Percentiles rank a stretch among this genome's conserved stretches.
These are phyloP conservation scores for Wallacemonas sp. DNA, from an alignment of 208 protist species.

Conservation along the genomic window DNA sequence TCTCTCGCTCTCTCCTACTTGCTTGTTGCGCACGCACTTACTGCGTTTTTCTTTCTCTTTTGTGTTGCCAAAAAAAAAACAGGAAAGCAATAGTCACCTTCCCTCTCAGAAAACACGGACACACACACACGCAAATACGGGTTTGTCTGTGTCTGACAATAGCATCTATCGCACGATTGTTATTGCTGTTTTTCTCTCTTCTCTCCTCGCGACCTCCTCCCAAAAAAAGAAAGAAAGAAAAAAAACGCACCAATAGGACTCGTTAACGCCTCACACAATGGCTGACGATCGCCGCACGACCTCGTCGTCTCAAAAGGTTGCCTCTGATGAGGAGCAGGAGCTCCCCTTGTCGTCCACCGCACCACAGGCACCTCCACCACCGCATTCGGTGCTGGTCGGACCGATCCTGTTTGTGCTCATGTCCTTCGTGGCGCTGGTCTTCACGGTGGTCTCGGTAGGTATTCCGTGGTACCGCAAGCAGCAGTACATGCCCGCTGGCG, in stretches of 20 bases:
- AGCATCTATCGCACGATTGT: not conserved
- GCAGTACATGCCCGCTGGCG: conserved; percentile 50
- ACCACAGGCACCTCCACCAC: conserved; percentile 46
- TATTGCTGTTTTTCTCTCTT: not conserved
- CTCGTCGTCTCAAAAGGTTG: conserved; percentile 25
- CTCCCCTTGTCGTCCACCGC: conserved; percentile 9
- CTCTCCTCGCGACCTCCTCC: not conserved
- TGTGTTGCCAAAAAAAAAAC: no score
- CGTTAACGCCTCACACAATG: no score
- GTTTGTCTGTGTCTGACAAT: no score
- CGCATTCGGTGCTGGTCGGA: conserved; percentile 51
- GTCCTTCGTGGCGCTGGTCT: conserved; percentile 40
- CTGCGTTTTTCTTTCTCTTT: no score
- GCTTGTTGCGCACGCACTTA: no score
- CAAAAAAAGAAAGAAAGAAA: conserved; percentile 2
- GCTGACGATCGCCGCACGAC: conserved; percentile 18
- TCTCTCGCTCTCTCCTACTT: no score
- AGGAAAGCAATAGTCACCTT: no score
- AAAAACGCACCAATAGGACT: conserved; percentile 1
- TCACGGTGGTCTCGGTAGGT: conserved; percentile 53
- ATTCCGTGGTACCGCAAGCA: conserved; percentile 67
- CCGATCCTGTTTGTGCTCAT: conserved; percentile 37
- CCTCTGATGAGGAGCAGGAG: conserved; percentile 11
- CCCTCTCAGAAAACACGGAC: no score
- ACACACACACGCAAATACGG: no score